Conservation (phyloP, 1,139 yeast species). For the Magnusiomyces suaveolens region DNA sequence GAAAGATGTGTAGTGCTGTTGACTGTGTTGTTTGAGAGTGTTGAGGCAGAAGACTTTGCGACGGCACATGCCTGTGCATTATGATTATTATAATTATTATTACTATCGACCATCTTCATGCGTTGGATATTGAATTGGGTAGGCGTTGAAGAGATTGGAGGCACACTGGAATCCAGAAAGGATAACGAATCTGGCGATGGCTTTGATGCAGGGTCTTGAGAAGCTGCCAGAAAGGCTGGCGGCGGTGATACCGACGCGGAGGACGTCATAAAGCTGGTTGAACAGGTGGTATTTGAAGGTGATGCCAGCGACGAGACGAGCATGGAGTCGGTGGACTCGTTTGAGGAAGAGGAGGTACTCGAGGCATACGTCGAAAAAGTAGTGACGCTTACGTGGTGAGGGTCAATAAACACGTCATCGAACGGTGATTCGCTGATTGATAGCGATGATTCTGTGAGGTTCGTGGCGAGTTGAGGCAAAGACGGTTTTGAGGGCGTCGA, state of each 20-base stretch:
- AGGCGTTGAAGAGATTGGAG: neutral
- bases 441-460: no score
- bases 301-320: neutral
- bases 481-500: no score
- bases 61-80: no score
- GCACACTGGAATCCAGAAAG: neutral
- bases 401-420: slow-evolving; percentile 7
- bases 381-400: slow-evolving; percentile 6
- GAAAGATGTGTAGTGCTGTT: no score
- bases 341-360: slow-evolving; percentile 7
- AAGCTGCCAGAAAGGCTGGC: neutral
- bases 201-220: neutral
- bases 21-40: no score
- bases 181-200: neutral
- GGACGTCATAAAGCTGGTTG: neutral
- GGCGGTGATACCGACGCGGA: no score
- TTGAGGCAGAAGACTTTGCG: no score
- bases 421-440: no score
- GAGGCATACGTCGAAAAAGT: slow-evolving; percentile 4
- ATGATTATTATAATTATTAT: neutral
- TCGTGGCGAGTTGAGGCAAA: no score
- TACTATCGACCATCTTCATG: neutral
- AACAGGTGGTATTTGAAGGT: slow-evolving; percentile 3
- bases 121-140: neutral
- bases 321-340: slow-evolving; percentile 7